phyloP scores from a whole-genome alignment of 805 yeast genomes.

The Kodamaea lidongshanica region DNA sequence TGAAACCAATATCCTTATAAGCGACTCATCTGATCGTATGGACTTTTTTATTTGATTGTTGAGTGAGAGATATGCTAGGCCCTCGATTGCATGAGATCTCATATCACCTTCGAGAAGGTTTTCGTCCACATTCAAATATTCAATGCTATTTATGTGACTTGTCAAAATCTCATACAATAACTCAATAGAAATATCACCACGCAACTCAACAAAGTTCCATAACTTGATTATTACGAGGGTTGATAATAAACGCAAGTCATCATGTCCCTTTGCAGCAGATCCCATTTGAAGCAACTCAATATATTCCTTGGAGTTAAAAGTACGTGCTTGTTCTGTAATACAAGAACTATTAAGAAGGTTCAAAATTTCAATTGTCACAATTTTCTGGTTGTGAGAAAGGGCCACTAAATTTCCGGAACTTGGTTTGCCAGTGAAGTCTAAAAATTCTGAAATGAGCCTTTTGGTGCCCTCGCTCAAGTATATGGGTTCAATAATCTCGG shows the following conservation, averaged over 20 bases:
- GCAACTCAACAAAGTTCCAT: constrained; percentile 45
- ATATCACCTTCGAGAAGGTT: too few relatives aligned
- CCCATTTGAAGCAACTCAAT: constrained; percentile 35
- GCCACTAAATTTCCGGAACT: too few relatives aligned
- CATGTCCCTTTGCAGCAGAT: constrained; percentile 12
- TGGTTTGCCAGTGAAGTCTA: too few relatives aligned
- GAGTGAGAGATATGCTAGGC: constrained; percentile 43
- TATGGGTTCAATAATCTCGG: constrained; percentile 16
- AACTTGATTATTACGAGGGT: constrained; percentile 48
- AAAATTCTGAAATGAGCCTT: constrained; percentile 11
- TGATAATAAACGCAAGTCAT: constrained; percentile 28
- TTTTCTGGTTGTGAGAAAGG: constrained; percentile 4
- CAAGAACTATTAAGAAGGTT: constrained; percentile 34
- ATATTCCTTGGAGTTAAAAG: constrained; percentile 42
- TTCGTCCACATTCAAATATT: too few relatives aligned
- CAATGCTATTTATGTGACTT: constrained; percentile 1
- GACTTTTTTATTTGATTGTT: constrained; percentile 24
- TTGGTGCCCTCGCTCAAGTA: constrained; percentile 19
- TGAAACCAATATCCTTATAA: too few relatives aligned
- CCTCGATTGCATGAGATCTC: too few relatives aligned
- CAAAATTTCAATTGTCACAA: constrained; percentile 10
- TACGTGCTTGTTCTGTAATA: constrained; percentile 45
- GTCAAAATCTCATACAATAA: constrained; percentile 3
- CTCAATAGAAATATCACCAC: constrained; percentile 11
- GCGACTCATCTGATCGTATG: constrained; percentile 35